Evolutionary conservation across 257 asterid species (phyloP), one percentile per base, ranked within the genome.

Genomic region (Schizonepeta tenuifolia): DNA sequence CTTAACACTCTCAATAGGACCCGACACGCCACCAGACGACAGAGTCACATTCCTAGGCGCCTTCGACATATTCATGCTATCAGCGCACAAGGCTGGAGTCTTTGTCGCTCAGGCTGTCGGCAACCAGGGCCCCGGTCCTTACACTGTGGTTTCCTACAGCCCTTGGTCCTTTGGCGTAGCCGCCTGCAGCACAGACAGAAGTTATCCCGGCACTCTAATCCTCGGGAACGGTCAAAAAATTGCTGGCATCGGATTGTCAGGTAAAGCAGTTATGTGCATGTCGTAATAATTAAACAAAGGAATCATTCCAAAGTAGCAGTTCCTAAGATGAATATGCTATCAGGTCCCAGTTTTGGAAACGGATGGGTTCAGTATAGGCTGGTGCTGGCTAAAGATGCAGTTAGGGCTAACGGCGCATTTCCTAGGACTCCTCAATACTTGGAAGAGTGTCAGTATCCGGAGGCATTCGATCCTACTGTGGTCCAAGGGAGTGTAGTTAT

Each of bases 141-240:
- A 86, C 79, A 50, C 86, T 10, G 90, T 92, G 7, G 85, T 87
- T 26, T 89, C 99, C 6, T 94, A 87, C 78, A 88, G 96, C 85
- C 99, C 99, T 4, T 90, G 98, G 99, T 75, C 81, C 11, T 70
- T 87, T 3, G 93, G 95, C 4, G 96, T 88, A 22, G 99, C 93
- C 5, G 81, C 99, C 61, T 81, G 88, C 60, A 76, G 71, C 74
- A 94, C 90, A 2, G 97, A 90, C 79, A 85, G 99, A 84, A 86
- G 67, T 47, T 94, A 89, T 68, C 97, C 97, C 0, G 95, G 90
- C 22, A 76, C 88, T 63, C 95, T 94, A 17, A 54, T 85, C 79
- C 95, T 94, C 7, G 99, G 98, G n/a, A 65, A 83, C 61, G 91
- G 95, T 17, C 86, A 79, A 18, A 74, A 72, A 43, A 60, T 91